Evolutionary conservation across 352 stramenopile species (phyloP), one percentile per base, ranked within the genome.

Genomic region (Pythium phragmiticola): DNA sequence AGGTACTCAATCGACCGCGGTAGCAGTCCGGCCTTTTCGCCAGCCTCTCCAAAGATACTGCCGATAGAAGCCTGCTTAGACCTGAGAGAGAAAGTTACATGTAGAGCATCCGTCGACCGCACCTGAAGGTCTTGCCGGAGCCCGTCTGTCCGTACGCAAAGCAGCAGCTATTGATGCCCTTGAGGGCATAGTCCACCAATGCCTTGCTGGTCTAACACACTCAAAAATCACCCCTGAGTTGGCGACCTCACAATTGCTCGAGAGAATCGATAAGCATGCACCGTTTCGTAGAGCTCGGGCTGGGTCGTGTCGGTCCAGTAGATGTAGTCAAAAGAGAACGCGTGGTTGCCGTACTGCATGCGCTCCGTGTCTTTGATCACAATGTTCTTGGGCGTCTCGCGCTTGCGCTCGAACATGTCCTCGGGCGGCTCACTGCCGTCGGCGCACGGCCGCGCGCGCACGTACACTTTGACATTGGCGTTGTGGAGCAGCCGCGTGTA

Each of bases 121-220:
- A 87, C 88, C 90, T 87, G 68, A 94, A 90, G 0, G 84, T 94
- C 63, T 93, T 94, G 30, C 82, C 84, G 4, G 81, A 92, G 0
- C 87, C 89, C 19, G 89, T 97, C 58, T 96, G 85, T 1, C 90
- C 90, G 59, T 97, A 98, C 8, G 93, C 93, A 68, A 98, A 98
- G 62, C 89, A 97, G 69, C 93, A 98, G 43, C 87, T 93, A 66
- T 98, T 98, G 76, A 96, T 97, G 28, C 92, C 93, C 52, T 88
- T 87, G 66, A 98, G 64, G 7, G 89, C 82, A 49, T 97, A 95
- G 57, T 97, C 88, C 5, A 98, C 87, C 30, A 97, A 76, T 9
- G 74, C 77, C 51, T 94, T 92, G 51, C 85, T 94, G 1, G 83
- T 88, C 85, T 94, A 21, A 12, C 23, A 37, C 47, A 19, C 2